Evolutionary conservation across 805 yeast species (phyloP).

Genomic region (Wickerhamiella galacta): DNA sequence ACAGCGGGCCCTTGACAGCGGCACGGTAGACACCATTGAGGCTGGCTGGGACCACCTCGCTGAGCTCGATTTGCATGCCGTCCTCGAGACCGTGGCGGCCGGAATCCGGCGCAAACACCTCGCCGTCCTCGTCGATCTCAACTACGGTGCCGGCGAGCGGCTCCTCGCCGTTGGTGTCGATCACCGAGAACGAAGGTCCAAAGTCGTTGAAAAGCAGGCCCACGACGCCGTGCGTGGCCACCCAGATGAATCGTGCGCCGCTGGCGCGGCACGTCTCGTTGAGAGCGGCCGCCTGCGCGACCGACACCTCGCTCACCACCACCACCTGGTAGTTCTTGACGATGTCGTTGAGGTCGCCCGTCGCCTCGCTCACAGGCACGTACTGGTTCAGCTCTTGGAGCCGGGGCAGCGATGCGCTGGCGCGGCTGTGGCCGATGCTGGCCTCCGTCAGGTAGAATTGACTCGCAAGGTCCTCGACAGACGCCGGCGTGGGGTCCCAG

Average conservation of each 20-base stretch:
- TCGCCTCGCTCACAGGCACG: conserved; percentile 64
- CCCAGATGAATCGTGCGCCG: conserved; percentile 62
- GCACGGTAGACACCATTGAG: conserved; percentile 62
- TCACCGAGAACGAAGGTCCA: conserved; percentile 62
- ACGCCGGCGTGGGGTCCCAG: conserved; percentile 61
- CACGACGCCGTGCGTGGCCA: conserved; percentile 75
- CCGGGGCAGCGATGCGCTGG: conserved; percentile 45
- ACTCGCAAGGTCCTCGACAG: conserved; percentile 59
- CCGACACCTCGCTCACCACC: conserved; percentile 60
- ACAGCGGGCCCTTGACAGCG: conserved; percentile 86
- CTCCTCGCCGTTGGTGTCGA: conserved; percentile 88
- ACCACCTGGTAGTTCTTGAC: conserved; percentile 56
- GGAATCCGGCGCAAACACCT: conserved; percentile 86
- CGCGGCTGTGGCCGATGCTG: conserved; percentile 71
- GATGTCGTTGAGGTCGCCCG: conserved; percentile 36
- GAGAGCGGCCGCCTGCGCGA: conserved; percentile 59
- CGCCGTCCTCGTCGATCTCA: conserved; percentile 73
- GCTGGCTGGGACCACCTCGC: conserved; percentile 68
- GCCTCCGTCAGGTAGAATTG: conserved; percentile 64
- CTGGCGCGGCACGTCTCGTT: conserved; percentile 59
- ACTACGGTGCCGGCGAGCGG: conserved; percentile 75
- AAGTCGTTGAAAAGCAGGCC: conserved; percentile 83
- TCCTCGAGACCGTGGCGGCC: conserved; percentile 87
- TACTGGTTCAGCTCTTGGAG: conserved; percentile 76
- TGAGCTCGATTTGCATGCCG: conserved; percentile 74